Evolutionary conservation across 164 flowering plant genomes (phyloP).

Genomic region (Buxus sempervirens): DNA sequence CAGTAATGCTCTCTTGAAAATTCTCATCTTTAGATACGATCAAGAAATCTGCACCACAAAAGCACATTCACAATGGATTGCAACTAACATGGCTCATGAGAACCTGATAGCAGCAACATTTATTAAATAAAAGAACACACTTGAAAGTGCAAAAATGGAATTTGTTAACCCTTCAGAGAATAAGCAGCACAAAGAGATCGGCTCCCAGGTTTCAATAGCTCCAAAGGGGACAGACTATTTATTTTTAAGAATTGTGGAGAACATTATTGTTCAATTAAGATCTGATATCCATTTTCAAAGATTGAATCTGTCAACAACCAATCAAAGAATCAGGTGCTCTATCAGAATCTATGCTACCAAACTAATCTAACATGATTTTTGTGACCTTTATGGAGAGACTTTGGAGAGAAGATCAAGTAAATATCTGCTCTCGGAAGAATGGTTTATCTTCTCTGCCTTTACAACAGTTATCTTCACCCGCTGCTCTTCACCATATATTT

Average conservation of each 20-base stretch:
- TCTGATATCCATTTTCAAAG: background rate
- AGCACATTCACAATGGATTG: background rate
- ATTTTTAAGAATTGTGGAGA: no score
- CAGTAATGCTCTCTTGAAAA: no score
- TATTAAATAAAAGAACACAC: no score
- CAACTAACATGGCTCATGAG: background rate
- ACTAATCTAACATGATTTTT: background rate
- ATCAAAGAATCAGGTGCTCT: background rate
- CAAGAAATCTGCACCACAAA: no score
- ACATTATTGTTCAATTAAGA: no score
- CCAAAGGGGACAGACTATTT: no score
- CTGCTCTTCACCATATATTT: constrained; percentile 84
- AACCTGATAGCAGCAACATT: background rate
- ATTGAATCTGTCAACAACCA: background rate
- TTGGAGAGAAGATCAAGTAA: constrained; percentile 50
- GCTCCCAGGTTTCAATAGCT: no score
- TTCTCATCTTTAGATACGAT: no score
- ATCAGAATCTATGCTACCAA: background rate
- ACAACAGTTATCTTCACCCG: constrained; percentile 77
- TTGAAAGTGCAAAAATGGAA: no score
- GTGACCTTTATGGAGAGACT: constrained; percentile 1
- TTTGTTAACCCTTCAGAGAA: no score
- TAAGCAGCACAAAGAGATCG: no score
- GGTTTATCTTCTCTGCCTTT: constrained; percentile 68
- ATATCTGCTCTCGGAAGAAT: constrained; percentile 52